Base-by-base conservation (phyloP, 495 filamentous ascomycete species). In the Neurospora discreta region DNA sequence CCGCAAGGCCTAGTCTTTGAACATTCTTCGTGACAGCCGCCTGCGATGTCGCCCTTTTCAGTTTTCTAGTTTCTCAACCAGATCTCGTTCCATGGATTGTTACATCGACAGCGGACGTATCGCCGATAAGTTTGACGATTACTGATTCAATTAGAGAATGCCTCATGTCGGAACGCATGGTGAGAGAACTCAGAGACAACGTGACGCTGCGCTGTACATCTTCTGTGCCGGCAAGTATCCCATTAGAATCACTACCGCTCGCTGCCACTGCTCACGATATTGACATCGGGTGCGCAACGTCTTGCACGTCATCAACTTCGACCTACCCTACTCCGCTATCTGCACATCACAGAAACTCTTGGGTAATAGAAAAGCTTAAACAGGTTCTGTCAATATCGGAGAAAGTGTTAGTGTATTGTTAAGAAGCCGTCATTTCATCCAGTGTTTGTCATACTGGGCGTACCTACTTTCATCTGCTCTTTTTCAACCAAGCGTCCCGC, bases 281-380 rank as follows among this genome's bases (percentile, higher is more conserved):
- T n/a, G 95, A 98, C 75, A 0, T 2, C 4, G 3, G 9, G 89
- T 98, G 23, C 87, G 86, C 60, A 92, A 94, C 70, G 88, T 97
- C 3, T 89, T 90, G 85, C 92, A 97, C 74, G 90, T 99, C 71
- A 90, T 99, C 85, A 98, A 98, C 81, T 98, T 89, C 74, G 93
- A 97, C 68, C 84, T 98, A 3, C 95, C 95, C 0, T 84, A 80
- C 30, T 46, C 9, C 0, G 8, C 4, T 9, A 2, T 46, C n/a
- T 46, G 9, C 11, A 3, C 3, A 23, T 20, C 0, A 3, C 4
- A 4, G 18, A 6, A 23, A 7, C 3, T n/a, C 5, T 43, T 43
- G 42, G 15, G 42, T 18, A n/a, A 18, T 13, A 5, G 15, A 3
- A 44, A n/a, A n/a, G 7, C 16, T 7, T 44, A 18, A 18, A 44